Evolutionary conservation across 2,329 filamentous ascomycete species (phyloP), one percentile per base, ranked within the genome.

Genomic region (Alternaria hordeiaustralica): DNA sequence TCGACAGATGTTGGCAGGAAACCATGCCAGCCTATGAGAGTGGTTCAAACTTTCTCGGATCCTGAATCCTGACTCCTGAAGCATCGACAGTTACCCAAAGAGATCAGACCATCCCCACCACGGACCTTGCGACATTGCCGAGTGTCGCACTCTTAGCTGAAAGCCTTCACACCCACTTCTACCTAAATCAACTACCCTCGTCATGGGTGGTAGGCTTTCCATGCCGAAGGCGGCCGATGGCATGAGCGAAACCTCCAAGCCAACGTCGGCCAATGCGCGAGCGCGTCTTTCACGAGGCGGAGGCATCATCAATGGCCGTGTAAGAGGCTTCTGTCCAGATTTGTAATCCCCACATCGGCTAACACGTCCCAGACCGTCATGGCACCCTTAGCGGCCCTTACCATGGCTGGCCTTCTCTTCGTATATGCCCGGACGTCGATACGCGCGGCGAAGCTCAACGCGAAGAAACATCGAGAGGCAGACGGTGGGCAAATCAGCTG

Each of bases 391-490:
- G 87, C 87, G n/a, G 87, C 87, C 25, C 82, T 88, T 66, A 86
- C 85, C 13, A 89, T 90, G 87, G 88, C 87, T 15, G 78, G 85
- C 53, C 74, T 90, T 21, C 83, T 89, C 30, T 87, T 87, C 76
- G 79, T 85, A 33, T 92, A 92, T 78, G 84, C 88, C 26, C 82
- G 89, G 55, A 89, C 86, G 9, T 89, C 87, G 23, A 92, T 92
- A 65, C 83, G 85, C 64, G 87, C 88, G 23, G 90, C 90, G 3
- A 90, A 90, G 70, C 82, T 86, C 50, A 90, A 91, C 67, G 89
- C 89, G 0, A 84, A 88, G 68, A 81, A 83, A 65, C 86, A 88
- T 57, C 81, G 88, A 51, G 85, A 88, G 68, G 86, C 84, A 43
- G 86, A 88, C 64, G 86, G 85, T 26, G 87, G 85, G 56, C 86